Percentiles rank a stretch among this genome's conserved stretches.
These are phyloP conservation scores for Aspergillus glaucus DNA, from an alignment of 2,329 filamentous ascomycete genomes.

Conservation along the genomic window DNA sequence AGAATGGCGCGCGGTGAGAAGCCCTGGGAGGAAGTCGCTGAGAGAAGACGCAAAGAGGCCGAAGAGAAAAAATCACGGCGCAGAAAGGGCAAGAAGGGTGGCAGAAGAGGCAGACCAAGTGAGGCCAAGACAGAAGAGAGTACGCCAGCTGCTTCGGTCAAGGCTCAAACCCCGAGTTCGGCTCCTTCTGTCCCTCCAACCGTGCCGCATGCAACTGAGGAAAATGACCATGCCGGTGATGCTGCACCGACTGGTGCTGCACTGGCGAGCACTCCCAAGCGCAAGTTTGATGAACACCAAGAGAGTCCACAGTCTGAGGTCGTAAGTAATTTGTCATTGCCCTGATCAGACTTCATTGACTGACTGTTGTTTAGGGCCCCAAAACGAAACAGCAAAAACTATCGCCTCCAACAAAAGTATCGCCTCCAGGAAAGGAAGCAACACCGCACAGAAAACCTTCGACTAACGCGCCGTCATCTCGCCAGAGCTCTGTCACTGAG, in stretches of 20 bases:
- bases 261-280: slow-evolving; percentile 34
- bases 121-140: slow-evolving; percentile 49
- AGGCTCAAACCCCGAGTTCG: slow-evolving; percentile 16
- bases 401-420: slow-evolving; percentile 25
- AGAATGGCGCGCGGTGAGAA: slow-evolving; percentile 74
- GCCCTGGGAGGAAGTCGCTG: slow-evolving; percentile 71
- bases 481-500: slow-evolving; percentile 25
- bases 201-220: slow-evolving; percentile 16
- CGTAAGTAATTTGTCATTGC: slow-evolving; percentile 18
- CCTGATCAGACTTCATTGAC: slow-evolving; percentile 3
- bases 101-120: slow-evolving; percentile 62
- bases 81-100: slow-evolving; percentile 50
- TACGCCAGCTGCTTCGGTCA: slow-evolving; percentile 31
- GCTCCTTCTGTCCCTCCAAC: slow-evolving; percentile 11
- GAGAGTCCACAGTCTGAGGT: slow-evolving; percentile 22
- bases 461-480: slow-evolving; percentile 18
- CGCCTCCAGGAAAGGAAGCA: slow-evolving; percentile 19
- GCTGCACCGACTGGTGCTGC: slow-evolving; percentile 18
- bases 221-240: slow-evolving; percentile 20
- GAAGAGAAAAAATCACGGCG: slow-evolving; percentile 53
- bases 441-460: slow-evolving; percentile 29
- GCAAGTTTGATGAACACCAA: slow-evolving; percentile 38
- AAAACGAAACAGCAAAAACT: slow-evolving; percentile 37
- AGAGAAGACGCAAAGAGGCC: slow-evolving; percentile 56
- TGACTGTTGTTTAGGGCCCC: slow-evolving; percentile 32